Conservation (phyloP, 805 yeast species). For the Priceomyces fermenticarens region DNA sequence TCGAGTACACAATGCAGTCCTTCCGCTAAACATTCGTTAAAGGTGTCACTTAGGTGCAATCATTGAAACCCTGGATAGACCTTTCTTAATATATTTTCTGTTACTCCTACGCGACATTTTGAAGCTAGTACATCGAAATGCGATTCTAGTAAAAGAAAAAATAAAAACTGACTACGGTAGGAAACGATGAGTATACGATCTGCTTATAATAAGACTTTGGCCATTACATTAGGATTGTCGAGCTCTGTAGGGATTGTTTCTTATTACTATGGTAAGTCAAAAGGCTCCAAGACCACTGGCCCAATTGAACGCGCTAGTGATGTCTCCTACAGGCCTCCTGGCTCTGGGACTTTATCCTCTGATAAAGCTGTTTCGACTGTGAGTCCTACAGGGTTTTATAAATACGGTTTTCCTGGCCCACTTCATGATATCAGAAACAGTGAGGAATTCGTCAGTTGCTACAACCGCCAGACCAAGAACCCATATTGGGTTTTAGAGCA, state of each 20-base stretch:
- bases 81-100: too few relatives aligned
- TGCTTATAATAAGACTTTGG: constrained; percentile 19
- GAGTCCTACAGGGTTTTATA: constrained; percentile 78
- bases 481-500: constrained; percentile 93
- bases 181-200: too few relatives aligned
- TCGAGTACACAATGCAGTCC: too few relatives aligned
- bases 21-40: too few relatives aligned
- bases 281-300: constrained; percentile 10
- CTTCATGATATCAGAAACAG: constrained; percentile 75
- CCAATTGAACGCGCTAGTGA: constrained; percentile 9
- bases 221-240: constrained; percentile 27
- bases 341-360: constrained; percentile 6
- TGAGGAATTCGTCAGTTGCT: constrained; percentile 79
- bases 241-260: constrained; percentile 39
- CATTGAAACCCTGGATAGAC: too few relatives aligned
- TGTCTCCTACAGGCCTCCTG: constrained; percentile 2
- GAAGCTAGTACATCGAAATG: too few relatives aligned
- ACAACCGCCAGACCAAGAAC: constrained; percentile 77
- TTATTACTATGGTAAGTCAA: constrained; percentile 37
- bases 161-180: too few relatives aligned
- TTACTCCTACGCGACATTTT: too few relatives aligned
- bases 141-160: too few relatives aligned
- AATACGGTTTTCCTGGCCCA: constrained; percentile 95
- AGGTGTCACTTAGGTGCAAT: too few relatives aligned
- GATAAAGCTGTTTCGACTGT: constrained; percentile 29